phyloP scores from a whole-genome alignment of 1,284 basidiomycete genomes.

The Tylopilus sp. region DNA sequence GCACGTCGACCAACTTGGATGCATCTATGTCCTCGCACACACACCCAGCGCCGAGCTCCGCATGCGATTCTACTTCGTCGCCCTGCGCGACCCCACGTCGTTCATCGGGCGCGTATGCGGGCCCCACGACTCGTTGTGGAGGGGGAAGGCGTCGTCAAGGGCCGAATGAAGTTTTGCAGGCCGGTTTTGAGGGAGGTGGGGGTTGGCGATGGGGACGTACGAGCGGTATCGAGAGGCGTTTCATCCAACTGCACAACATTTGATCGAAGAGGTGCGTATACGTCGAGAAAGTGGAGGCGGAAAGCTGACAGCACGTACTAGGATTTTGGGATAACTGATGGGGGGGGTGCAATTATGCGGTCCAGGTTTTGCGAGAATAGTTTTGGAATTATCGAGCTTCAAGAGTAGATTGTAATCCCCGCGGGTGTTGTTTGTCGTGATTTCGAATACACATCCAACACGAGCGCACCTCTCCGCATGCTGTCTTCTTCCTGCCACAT shows the following conservation, averaged over 20 bases:
- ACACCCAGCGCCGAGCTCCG: conserved; percentile 72
- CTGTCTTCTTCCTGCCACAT: too few relatives aligned
- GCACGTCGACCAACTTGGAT: conserved; percentile 54
- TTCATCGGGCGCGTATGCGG: conserved; percentile 39
- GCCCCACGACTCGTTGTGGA: conserved; percentile 60
- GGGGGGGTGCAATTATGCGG: too few relatives aligned
- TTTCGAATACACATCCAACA: too few relatives aligned
- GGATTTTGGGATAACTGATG: conserved; percentile 9
- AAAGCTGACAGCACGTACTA: too few relatives aligned
- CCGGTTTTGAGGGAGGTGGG: conserved; percentile 56
- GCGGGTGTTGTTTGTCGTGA: too few relatives aligned
- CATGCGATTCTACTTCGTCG: conserved; percentile 66
- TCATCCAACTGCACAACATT: conserved; percentile 71
- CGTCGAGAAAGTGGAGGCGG: too few relatives aligned
- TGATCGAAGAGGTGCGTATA: conserved; percentile 57
- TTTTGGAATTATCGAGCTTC: too few relatives aligned
- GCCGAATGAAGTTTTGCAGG: conserved; percentile 82
- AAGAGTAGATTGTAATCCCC: too few relatives aligned
- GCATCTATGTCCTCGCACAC: conserved; percentile 49
- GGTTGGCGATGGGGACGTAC: conserved; percentile 62
- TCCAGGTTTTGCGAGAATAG: too few relatives aligned
- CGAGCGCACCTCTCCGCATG: too few relatives aligned
- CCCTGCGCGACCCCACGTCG: conserved; percentile 49
- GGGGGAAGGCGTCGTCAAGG: conserved; percentile 54
- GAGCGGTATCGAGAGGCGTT: conserved; percentile 51